Conservation (phyloP, 148 eudicot genomes). For the Pharnaceum exiguum region DNA sequence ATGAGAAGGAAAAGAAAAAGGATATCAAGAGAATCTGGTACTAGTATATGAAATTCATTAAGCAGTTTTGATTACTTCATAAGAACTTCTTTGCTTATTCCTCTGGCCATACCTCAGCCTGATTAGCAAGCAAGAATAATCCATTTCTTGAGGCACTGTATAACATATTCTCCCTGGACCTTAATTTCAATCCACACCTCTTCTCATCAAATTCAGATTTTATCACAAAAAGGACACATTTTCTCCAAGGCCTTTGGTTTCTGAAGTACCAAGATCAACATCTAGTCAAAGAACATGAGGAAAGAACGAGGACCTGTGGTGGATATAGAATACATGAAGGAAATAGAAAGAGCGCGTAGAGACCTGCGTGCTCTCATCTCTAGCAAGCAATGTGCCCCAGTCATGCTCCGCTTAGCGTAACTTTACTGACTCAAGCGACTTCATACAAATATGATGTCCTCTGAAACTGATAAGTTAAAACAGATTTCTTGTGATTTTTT, state of each 20-base stretch:
- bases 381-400: constrained; percentile 72
- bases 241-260: too few species aligned
- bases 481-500: background rate
- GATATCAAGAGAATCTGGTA: too few species aligned
- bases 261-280: background rate
- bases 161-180: background rate
- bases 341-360: constrained; percentile 64
- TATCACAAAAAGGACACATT: too few species aligned
- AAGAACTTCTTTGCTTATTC: constrained; percentile 8
- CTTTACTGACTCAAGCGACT: background rate
- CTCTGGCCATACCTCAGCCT: background rate
- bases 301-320: constrained; percentile 16
- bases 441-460: too few species aligned
- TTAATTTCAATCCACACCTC: background rate
- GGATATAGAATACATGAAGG: constrained; percentile 53
- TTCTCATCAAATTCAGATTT: background rate
- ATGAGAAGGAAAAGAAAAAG: too few species aligned
- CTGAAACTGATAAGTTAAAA: too few species aligned
- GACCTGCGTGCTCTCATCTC: constrained; percentile 75
- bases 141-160: constrained; percentile 5
- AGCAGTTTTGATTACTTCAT: background rate
- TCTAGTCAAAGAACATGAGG: background rate
- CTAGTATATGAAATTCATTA: background rate
- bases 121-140: constrained; percentile 13
- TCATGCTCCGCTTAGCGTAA: constrained; percentile 96